A percentile compares a stretch with the other conserved stretches of the same genome.
These are phyloP conservation scores for Ailanthus altissimus DNA, from an alignment of 345 rosid species.

Conservation along the genomic window DNA sequence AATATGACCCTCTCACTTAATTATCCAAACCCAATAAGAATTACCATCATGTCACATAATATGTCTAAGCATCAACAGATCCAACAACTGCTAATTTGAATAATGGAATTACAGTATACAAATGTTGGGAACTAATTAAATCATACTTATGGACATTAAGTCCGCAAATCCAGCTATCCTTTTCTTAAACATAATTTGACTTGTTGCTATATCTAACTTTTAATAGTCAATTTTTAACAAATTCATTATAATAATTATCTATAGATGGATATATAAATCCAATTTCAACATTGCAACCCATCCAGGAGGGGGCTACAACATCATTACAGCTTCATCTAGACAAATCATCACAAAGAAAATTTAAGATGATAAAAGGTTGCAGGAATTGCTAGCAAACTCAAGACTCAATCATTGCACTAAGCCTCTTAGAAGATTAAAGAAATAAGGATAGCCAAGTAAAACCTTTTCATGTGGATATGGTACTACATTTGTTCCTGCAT, in stretches of 20 bases:
- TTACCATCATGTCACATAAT: background rate
- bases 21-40: background rate
- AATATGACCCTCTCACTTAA: conserved; percentile 2
- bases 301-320: background rate
- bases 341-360: background rate
- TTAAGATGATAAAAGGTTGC: background rate
- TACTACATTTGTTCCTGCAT: background rate
- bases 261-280: background rate
- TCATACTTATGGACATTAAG: background rate
- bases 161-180: background rate
- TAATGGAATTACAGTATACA: background rate
- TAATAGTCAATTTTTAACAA: background rate
- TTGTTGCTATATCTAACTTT: background rate
- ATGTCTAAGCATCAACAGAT: background rate
- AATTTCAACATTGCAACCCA: background rate
- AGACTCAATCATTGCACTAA: background rate
- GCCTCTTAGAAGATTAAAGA: conserved; percentile 3
- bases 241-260: background rate
- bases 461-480: background rate
- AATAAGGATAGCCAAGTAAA: background rate
- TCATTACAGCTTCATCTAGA: background rate
- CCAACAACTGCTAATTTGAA: background rate
- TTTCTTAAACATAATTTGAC: background rate
- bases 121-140: background rate
- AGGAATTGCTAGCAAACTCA: background rate